Evolutionary conservation across 2,329 filamentous ascomycete genomes (phyloP), one percentile per base, ranked within the genome.

Genomic region (Periconia macrospinosa): DNA sequence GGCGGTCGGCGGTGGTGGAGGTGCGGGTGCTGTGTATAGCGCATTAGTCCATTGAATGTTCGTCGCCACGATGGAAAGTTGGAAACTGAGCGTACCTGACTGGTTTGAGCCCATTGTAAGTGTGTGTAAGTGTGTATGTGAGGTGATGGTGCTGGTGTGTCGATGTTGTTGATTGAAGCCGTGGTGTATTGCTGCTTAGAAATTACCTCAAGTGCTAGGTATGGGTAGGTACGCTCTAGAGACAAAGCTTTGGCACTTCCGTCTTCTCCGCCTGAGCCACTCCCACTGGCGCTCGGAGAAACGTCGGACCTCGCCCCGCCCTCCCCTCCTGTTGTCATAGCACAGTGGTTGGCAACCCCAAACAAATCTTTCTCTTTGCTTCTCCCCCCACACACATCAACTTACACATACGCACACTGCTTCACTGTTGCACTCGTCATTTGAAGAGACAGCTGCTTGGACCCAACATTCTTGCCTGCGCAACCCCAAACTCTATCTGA

Each of bases 101-200:
- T 63, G 66, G 64, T 65, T 65, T 65, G 70, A 67, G 33, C 68
- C 65, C 71, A 74, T 74, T 57, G 58, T 59, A 54, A 41, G 37
- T 43, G 48, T 57, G 57, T 49, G 3, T 37, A 3, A 6, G 33
- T 37, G 33, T 37, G 33, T 3, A n/a, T 37, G 33, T n/a, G 33
- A 37, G 15, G 33, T 13, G 33, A 37, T 14, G 15, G 11, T 5
- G 15, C 3, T 37, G 11, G 33, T 37, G 33, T 37, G 11, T n/a
- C 33, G 11, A 37, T 37, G 33, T 3, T 37, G 33, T 37, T 46
- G 52, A 50, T 53, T 47, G 27, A 45, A 41, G 49, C 18, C 37
- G 27, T 50, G 5, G 48, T 41, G 49, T 30, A 49, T 54, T 18
- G n/a, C n/a, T 58, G 61, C 59, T 70, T 69, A 70, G 61, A 64